Conservation (phyloP, 305 asterid genomes). For the Fraxinus baroniana region DNA sequence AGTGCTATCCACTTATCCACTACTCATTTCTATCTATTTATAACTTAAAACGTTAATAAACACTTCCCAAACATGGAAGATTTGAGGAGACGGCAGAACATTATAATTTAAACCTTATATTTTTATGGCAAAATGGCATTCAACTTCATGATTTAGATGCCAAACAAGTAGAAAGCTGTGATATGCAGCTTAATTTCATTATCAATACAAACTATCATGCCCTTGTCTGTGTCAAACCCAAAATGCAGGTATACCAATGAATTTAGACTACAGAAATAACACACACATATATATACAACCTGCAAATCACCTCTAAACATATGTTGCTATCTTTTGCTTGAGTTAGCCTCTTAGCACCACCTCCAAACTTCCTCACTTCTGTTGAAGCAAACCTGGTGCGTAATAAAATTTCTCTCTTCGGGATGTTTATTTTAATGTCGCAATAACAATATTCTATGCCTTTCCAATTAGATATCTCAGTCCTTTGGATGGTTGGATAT, state of each 20-base stretch:
- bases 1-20: neutral
- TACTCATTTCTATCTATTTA: neutral
- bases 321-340: neutral
- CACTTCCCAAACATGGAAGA: neutral
- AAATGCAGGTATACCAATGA: neutral
- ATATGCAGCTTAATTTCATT: neutral
- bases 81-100: neutral
- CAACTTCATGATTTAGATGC: neutral
- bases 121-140: neutral
- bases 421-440: neutral
- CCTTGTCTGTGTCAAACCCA: neutral
- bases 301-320: neutral
- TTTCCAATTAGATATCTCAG: neutral
- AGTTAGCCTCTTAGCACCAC: neutral
- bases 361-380: neutral
- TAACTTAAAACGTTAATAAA: neutral
- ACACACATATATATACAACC: neutral
- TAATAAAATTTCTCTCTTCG: neutral
- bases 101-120: neutral
- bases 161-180: neutral
- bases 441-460: neutral
- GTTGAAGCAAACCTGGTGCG: neutral
- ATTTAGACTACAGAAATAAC: neutral
- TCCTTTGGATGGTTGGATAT: neutral
- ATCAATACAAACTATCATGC: neutral